These are phyloP conservation scores for Candida jianshihensis DNA, from an alignment of 805 yeast species.

Conservation along the genomic window DNA sequence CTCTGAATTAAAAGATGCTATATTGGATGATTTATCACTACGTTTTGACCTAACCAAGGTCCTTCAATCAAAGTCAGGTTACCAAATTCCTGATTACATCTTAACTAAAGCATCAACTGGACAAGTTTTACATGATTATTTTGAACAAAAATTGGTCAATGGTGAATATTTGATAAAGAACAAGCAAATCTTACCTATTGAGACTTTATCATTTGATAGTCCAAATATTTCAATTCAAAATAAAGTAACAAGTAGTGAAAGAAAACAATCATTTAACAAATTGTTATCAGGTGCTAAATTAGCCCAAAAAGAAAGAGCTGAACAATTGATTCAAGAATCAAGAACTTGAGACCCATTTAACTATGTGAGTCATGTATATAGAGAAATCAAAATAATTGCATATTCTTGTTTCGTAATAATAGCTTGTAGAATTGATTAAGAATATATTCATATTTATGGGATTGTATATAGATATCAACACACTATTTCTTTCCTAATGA, in stretches of 20 bases:
- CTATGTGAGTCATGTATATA: conserved; percentile 2
- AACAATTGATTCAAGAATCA: conserved; percentile 15
- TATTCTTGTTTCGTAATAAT: not conserved
- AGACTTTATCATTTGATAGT: conserved; percentile 13
- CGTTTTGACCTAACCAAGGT: conserved; percentile 29
- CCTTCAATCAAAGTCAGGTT: conserved; percentile 31
- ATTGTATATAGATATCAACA: too few relatives aligned
- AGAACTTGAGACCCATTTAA: conserved; percentile 8
- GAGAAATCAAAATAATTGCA: not conserved
- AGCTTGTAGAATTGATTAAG: too few relatives aligned
- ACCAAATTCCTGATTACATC: conserved; percentile 30
- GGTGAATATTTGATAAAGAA: conserved; percentile 20
- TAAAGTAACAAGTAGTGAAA: conserved; percentile 17
- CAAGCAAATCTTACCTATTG: conserved; percentile 11
- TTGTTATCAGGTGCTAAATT: conserved; percentile 19
- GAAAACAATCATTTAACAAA: conserved; percentile 17
- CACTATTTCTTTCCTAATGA: conserved; percentile 41
- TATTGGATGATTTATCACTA: conserved; percentile 21
- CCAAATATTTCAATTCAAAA: conserved; percentile 19
- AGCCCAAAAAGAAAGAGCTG: conserved; percentile 17
- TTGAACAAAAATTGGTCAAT: conserved; percentile 21
- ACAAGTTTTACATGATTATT: conserved; percentile 22
- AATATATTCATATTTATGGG: too few relatives aligned
- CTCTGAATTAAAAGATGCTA: conserved; percentile 9
- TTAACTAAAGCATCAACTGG: conserved; percentile 27